Conservation (phyloP, 768 basidiomycete species). For the Russula virescens region DNA sequence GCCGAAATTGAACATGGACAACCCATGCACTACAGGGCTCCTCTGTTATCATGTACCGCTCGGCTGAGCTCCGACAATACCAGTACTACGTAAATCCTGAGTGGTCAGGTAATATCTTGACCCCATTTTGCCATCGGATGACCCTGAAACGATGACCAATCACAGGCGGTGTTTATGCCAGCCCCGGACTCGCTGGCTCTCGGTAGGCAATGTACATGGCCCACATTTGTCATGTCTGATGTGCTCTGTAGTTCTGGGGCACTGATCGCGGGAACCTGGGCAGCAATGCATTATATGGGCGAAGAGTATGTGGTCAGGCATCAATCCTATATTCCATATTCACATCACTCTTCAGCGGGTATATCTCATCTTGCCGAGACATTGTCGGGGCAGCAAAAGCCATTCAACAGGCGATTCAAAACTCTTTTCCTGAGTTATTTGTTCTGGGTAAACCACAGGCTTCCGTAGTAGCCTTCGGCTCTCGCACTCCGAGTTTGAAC, state of each 20-base stretch:
- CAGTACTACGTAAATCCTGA: slow-evolving; percentile 83
- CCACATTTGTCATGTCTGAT: not conserved
- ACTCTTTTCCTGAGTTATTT: slow-evolving; percentile 76
- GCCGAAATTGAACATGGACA: not conserved
- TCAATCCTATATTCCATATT: not conserved
- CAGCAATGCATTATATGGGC: slow-evolving; percentile 92
- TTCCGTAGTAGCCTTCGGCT: slow-evolving; percentile 85
- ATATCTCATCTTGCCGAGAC: slow-evolving; percentile 73
- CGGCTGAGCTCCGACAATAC: slow-evolving; percentile 63
- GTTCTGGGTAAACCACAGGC: slow-evolving; percentile 86
- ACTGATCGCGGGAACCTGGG: slow-evolving; percentile 93
- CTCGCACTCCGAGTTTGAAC: slow-evolving; percentile 46
- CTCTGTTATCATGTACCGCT: slow-evolving; percentile 93
- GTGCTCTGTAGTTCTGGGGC: slow-evolving; percentile 68
- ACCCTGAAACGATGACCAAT: slow-evolving; percentile 25
- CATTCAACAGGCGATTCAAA: slow-evolving; percentile 61
- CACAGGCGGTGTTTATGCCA: slow-evolving; percentile 82
- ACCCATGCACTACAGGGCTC: slow-evolving; percentile 50
- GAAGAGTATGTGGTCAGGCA: slow-evolving; percentile 50
- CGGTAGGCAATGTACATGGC: slow-evolving; percentile 45
- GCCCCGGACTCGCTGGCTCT: slow-evolving; percentile 85
- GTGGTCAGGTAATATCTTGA: slow-evolving; percentile 56
- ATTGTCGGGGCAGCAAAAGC: slow-evolving; percentile 72
- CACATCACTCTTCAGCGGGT: slow-evolving; percentile 51
- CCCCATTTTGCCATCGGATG: slow-evolving; percentile 4